Evolutionary conservation across 2,329 filamentous ascomycete species (phyloP), one percentile per base, ranked within the genome.

Genomic region (Botrytis cinerea): DNA sequence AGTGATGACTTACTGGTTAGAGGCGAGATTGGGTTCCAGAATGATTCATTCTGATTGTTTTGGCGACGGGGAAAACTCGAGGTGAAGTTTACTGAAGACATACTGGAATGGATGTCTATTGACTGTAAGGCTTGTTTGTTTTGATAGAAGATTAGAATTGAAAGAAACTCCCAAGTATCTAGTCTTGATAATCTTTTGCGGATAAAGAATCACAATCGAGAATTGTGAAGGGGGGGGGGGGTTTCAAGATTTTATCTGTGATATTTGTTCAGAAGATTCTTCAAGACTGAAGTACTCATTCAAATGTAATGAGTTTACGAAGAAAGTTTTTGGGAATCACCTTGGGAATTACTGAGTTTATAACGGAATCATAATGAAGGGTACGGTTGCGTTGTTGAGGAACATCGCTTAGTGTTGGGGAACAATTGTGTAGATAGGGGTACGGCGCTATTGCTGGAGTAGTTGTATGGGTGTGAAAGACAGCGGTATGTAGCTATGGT

Each of bases 401-500:
- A 18, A 54, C 25, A 54, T 54, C 51, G 51, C 51, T n/a, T 54
- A 54, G 51, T 16, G 14, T 16, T n/a, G n/a, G 10, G 14, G 51
- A 16, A 54, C 7, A 45, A 28, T 25, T 12, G n/a, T 28, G 28
- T 4, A 2, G 2, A 54, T 54, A 54, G 51, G 51, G 51, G 25
- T 28, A 54, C n/a, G 14, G 51, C n/a, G 6, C 1, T 54, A 12
- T 5, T 54, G n/a, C 16, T 28, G 48, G 48, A 3, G 10, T n/a
- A 12, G 14, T 14, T 51, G 10, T n/a, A 2, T n/a, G 25, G 10
- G 1, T 51, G 14, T 51, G 2, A 1, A 25, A n/a, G 40, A 14
- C 0, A n/a, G 25, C 0, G 4, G 1, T 51, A 0, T 0, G 14
- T 2, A n/a, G 25, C 1, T 54, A 18, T 2, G 14, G 14, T 28